Conservation (phyloP, 768 basidiomycete genomes). For the Piloderma croceum region DNA sequence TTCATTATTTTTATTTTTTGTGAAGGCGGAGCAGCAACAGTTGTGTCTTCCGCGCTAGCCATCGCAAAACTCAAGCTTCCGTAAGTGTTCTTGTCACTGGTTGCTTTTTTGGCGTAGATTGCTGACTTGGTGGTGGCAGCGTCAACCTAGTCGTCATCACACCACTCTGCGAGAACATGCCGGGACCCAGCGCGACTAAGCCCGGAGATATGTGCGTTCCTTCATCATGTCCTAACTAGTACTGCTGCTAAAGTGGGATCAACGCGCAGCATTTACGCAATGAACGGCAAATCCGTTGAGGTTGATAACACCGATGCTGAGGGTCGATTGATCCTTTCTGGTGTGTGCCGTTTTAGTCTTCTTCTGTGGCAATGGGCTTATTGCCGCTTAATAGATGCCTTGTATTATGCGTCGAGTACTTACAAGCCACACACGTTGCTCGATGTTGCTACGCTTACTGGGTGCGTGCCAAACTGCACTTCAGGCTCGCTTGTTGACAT, state of each 20-base stretch:
- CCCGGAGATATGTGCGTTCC: slow-evolving; percentile 74
- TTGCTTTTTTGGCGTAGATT: background rate
- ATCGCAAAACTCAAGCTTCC: slow-evolving; percentile 80
- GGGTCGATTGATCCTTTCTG: slow-evolving; percentile 70
- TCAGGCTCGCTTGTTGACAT: background rate
- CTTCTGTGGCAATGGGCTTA: no score
- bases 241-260: background rate
- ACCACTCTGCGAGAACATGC: slow-evolving; percentile 84
- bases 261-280: slow-evolving; percentile 60
- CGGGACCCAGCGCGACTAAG: slow-evolving; percentile 66
- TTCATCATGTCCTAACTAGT: slow-evolving; percentile 1
- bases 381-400: slow-evolving; percentile 50
- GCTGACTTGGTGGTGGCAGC: slow-evolving; percentile 28
- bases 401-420: slow-evolving; percentile 73
- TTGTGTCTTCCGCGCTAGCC: slow-evolving; percentile 66
- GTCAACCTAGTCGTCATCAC: slow-evolving; percentile 70
- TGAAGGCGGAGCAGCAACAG: slow-evolving; percentile 72
- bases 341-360: no score
- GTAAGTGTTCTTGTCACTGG: slow-evolving; percentile 35
- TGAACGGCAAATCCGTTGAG: slow-evolving; percentile 85
- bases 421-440: slow-evolving; percentile 80
- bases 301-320: slow-evolving; percentile 88
- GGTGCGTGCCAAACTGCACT: slow-evolving; percentile 34
- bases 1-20: background rate
- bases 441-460: slow-evolving; percentile 84